Evolutionary conservation across 805 yeast species (phyloP), one percentile per base, ranked within the genome.

Genomic region (Hanseniaspora guilliermondii): DNA sequence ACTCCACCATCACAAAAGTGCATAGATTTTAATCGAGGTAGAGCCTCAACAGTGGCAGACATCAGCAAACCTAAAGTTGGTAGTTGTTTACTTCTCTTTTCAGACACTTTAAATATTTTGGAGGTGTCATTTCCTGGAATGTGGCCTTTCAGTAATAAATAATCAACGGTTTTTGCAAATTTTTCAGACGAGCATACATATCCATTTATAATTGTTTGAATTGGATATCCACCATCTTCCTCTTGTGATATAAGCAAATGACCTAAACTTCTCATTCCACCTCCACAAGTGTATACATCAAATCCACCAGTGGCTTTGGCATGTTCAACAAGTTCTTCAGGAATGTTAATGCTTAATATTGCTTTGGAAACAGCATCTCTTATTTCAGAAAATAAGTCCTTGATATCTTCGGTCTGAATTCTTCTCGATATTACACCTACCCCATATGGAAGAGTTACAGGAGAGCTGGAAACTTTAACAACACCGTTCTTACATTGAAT

Each of bases 1-100:
- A 83, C 82, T 56, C 88, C 88, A 58, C 87, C 88, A 64, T 83
- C 87, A 55, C 82, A 75, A 64, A 84, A 84, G 60, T 82, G 79
- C 27, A 84, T 74, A 2, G 82, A 76, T 59, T 77, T 77, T 41
- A 83, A 72, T 36, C 69, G 70, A 17, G 87, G 87, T 36, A 82
- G 65, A 0, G 80, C 74, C 56, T 78, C 80, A 60, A 79, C 74
- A 0, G 83, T 80, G 0, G 85, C 85, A 35, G 80, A 73, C 57
- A 82, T 70, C 16, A 83, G 64, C 17, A 82, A 61, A 1, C 85
- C 82, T 39, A 82, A 83, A 0, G 87, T 84, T 6, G 89, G 88
- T 30, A 83, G 67, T 64, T 83, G 89, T 47, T 71, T 68, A 38
- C 80, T 80, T 59, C 88, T 72, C 60, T 84, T 73, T 30, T 79